Evolutionary conservation across 2,329 filamentous ascomycete genomes (phyloP), one percentile per base, ranked within the genome.

Genomic region (Hortaea sp.): DNA sequence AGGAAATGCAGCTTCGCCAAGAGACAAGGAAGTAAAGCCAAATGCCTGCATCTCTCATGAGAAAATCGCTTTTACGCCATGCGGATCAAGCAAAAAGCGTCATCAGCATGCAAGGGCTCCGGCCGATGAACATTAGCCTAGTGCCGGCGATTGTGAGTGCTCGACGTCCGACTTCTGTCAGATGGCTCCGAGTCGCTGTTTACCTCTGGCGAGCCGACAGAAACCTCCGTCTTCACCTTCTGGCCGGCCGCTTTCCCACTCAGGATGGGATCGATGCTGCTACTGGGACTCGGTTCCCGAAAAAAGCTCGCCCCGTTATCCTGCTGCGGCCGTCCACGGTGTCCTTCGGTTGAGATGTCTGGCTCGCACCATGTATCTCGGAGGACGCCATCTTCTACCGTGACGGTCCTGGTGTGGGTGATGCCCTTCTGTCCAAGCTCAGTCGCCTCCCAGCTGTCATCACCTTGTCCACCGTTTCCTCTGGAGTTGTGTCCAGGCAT

Each of bases 341-440:
- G 10, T 3, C 7, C 38, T 9, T 12, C 11, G 20, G 20, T 20
- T 7, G 35, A 28, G 7, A 29, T 20, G 5, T 41, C 38, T 3
- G 31, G 13, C 12, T 43, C 28, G 13, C 31, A 38, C 5, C 29
- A 38, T 1, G 34, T 45, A 32, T 56, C 55, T 13, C 47, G 41
- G 13, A 52, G 27, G n/a, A 48, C 42, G 7, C 53, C 50, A 7
- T 45, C 51, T 41, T 54, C 50, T 28, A 60, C 53, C 2, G 57
- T 56, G 29, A 59, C 53, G 5, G 53, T 60, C 31, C 55, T 49
- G 5, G 57, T 58, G 45, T 60, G 58, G 13, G 56, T 60, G 48
- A 60, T 58, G 39, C 56, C 55, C 34, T 51, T 53, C 34, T 42
- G 47, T 4, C 49, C 51, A 9, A 53, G 44, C 27, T 55, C 49